A percentile compares a stretch with the other conserved stretches of the same genome.
These are phyloP conservation scores for Amaranthus palmeri DNA, from an alignment of 148 eudicot species.

Conservation along the genomic window DNA sequence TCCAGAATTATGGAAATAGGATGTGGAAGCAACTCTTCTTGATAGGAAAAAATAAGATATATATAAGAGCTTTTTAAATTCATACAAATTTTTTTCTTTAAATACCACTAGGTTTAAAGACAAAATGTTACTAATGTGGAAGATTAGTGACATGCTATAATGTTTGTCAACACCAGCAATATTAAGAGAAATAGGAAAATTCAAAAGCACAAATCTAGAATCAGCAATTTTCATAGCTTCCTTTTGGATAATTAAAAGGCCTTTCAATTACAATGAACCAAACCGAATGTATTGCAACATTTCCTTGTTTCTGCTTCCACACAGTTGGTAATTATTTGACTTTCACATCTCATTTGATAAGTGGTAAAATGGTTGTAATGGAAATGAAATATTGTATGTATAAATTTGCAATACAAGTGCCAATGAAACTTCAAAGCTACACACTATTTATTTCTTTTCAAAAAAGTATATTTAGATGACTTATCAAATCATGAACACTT, in stretches of 20 bases:
- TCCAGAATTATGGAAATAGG: neutral
- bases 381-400: no score
- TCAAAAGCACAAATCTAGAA: neutral
- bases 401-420: no score
- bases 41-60: neutral
- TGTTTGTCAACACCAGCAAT: neutral
- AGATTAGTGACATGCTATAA: neutral
- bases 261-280: neutral
- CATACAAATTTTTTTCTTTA: no score
- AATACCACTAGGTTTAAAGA: no score
- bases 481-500: no score
- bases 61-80: no score
- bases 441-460: no score
- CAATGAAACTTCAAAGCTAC: no score
- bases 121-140: neutral
- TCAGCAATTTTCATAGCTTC: neutral
- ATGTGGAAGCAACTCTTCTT: constrained; percentile 2
- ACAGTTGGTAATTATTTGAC: neutral
- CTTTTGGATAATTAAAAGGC: neutral
- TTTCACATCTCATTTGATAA: neutral
- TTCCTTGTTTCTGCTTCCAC: neutral
- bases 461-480: no score
- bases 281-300: neutral
- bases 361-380: no score
- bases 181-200: neutral